Base-by-base conservation (phyloP, 345 rosid genomes). In the Salix caprea region DNA sequence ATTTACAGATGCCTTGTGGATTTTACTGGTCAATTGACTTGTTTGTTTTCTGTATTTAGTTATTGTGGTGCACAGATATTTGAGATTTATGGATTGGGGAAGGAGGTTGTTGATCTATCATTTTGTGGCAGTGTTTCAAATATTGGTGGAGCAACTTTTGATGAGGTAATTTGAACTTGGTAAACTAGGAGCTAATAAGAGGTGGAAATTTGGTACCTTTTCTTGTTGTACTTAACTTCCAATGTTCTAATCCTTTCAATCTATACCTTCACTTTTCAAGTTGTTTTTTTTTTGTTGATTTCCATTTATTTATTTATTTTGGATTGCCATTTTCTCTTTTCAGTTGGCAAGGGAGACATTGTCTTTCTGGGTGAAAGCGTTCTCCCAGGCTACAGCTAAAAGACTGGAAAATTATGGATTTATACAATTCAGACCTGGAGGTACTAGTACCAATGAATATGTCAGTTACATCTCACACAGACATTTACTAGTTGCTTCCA, bases 331-430 rank as follows among this genome's bases (percentile, higher is more conserved):
- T 76, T 64, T 77, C 77, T 79, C 74, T 77, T 79, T 81, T 48
- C 89, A 96, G 99, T 85, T 96, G 80, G 97, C 97, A 40, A 93
- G 99, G 83, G 99, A 96, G 84, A 82, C 97, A 7, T 77, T 96
- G 83, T 96, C 99, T 77, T 96, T 92, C 84, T 96, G 99, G 99
- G 98, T 93, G 75, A 96, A 96, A 84, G 99, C 99, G 76, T 96
- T 93, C 81, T 96, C 99, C 26, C 96, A 91, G 84, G 99, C 93
- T 76, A 96, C 99, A 44, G 92, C 99, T 21, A 96, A 96, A 84
- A 88, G 99, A 81, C 84, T 96, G 83, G 97, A 96, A 83, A 96
- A 96, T 71, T 96, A 88, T 73, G 99, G 99, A 40, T 96, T 92
- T 82, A 96, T 96, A 83, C 98, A 96, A 70, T 88, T 89, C 68